Evolutionary conservation across 345 rosid genomes (phyloP).

Genomic region (Diplotaxis tenuifolia): DNA sequence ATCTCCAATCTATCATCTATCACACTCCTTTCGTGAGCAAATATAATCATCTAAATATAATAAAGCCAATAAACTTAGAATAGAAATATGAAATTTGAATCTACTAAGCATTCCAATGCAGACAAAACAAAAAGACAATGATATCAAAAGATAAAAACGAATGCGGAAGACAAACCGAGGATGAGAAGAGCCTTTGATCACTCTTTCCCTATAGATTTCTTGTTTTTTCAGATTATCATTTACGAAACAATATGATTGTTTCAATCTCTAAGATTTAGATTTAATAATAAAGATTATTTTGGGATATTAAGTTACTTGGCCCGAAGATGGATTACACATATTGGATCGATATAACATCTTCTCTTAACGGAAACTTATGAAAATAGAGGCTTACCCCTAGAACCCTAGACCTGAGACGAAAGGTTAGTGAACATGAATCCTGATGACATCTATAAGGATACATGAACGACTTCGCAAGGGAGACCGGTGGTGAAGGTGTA

Average conservation of each 20-base stretch:
- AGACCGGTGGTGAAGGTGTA: slow-evolving; percentile 49
- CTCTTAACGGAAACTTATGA: slow-evolving; percentile 58
- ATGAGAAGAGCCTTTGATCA: too few relatives aligned
- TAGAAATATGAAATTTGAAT: too few relatives aligned
- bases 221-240: slow-evolving; percentile 17
- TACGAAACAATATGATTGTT: too few relatives aligned
- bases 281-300: not conserved
- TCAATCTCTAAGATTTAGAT: not conserved
- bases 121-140: too few relatives aligned
- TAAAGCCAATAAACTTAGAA: too few relatives aligned
- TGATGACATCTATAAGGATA: slow-evolving; percentile 73
- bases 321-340: slow-evolving; percentile 69
- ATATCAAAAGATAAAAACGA: too few relatives aligned
- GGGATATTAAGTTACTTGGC: slow-evolving; percentile 40
- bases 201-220: slow-evolving; percentile 40
- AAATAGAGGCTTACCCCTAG: slow-evolving; percentile 71
- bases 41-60: too few relatives aligned
- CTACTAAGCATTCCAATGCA: too few relatives aligned
- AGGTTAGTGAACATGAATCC: slow-evolving; percentile 67
- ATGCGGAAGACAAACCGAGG: too few relatives aligned
- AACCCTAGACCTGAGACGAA: slow-evolving; percentile 49
- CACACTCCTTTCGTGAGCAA: too few relatives aligned
- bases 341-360: slow-evolving; percentile 7
- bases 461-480: slow-evolving; percentile 60
- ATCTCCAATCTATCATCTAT: too few relatives aligned